Base-by-base conservation (phyloP, 805 yeast species). In the Candida corydali region DNA sequence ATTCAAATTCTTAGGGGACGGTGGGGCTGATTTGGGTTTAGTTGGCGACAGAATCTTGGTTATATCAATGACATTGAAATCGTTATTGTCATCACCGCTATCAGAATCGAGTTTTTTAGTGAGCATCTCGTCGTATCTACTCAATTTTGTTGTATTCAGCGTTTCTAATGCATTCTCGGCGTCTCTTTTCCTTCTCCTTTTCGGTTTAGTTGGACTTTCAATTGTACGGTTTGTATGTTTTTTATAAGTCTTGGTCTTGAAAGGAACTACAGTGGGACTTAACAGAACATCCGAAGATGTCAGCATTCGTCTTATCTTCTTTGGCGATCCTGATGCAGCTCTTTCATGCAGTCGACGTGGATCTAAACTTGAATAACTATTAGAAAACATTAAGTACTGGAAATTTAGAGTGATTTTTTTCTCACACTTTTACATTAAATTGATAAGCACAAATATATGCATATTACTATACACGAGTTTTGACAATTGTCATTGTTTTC, bases 341-440 rank as follows among this genome's bases (percentile, higher is more conserved):
- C 32, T 28, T 12, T 17, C 20, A 18, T 29, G 24, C 32, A 29
- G 32, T 29, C 32, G 32, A 17, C 32, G 23, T n/a, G 32, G 14
- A 29, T 29, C 32, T 19, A 29, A 29, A 29, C 32, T 29, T 19
- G 16, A 8, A 19, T 29, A 29, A 27, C 5, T 4, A 12, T 26
- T 26, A 5, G 29, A 5, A 26, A 4, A 26, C 29, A 26, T 14
- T 16, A n/a, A n/a, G n/a, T n/a, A n/a, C n/a, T n/a, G n/a, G n/a
- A n/a, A n/a, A n/a, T n/a, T n/a, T n/a, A n/a, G n/a, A n/a, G n/a
- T n/a, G n/a, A n/a, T n/a, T n/a, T n/a, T n/a, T n/a, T n/a, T n/a
- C n/a, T n/a, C n/a, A n/a, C n/a, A n/a, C n/a, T n/a, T n/a, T n/a
- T n/a, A n/a, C n/a, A n/a, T n/a, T n/a, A n/a, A n/a, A n/a, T n/a